A percentile compares a stretch with the other conserved stretches of the same genome.
Conservation (phyloP, 2,329 filamentous ascomycete genomes). For the Ceratocystiopsis sp. region DNA sequence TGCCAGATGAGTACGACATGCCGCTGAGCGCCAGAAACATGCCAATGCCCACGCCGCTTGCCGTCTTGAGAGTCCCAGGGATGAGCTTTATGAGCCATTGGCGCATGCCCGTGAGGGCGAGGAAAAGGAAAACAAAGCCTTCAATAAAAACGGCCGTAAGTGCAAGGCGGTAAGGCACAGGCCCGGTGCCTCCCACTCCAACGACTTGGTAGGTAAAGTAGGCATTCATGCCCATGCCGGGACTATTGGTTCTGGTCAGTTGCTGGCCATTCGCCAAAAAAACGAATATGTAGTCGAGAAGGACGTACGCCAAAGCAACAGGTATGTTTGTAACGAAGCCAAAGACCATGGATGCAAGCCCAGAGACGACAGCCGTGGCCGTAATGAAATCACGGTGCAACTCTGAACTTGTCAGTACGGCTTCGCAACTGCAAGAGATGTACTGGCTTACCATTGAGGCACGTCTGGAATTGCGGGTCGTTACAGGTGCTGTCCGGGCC, state of each 20-base stretch:
- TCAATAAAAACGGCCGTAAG: slow-evolving; percentile 49
- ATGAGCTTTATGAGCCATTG: slow-evolving; percentile 56
- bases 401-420: slow-evolving; percentile 17
- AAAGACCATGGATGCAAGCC: slow-evolving; percentile 58
- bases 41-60: slow-evolving; percentile 48
- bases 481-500: slow-evolving; percentile 12
- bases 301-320: slow-evolving; percentile 50
- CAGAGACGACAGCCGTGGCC: slow-evolving; percentile 64
- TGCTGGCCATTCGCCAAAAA: slow-evolving; percentile 5
- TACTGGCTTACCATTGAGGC: background rate
- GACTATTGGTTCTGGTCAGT: slow-evolving; percentile 21
- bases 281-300: background rate
- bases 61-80: slow-evolving; percentile 46
- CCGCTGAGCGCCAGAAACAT: slow-evolving; percentile 48
- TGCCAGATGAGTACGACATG: slow-evolving; percentile 63
- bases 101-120: slow-evolving; percentile 50
- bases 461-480: slow-evolving; percentile 10
- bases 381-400: slow-evolving; percentile 67
- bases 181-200: slow-evolving; percentile 38
- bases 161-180: slow-evolving; percentile 40
- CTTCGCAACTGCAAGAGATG: background rate
- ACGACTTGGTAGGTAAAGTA: slow-evolving; percentile 54
- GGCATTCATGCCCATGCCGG: slow-evolving; percentile 51
- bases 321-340: slow-evolving; percentile 71
- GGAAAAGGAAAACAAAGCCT: slow-evolving; percentile 45